Base-by-base conservation (phyloP, 441 rosid species). In the Geranium incanum region DNA sequence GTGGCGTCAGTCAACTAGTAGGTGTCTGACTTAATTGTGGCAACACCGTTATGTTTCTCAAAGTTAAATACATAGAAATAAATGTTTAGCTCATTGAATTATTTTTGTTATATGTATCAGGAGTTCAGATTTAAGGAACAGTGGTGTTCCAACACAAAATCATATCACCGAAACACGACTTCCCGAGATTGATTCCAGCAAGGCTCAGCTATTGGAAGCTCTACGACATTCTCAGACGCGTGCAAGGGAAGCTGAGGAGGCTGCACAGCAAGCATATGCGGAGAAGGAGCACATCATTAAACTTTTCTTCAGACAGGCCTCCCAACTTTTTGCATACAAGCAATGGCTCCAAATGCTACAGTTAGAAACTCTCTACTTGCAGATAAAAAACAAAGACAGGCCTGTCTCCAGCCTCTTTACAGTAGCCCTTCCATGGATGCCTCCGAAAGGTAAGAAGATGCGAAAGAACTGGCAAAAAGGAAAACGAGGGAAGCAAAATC, bases 231-330 rank as follows among this genome's bases (percentile, higher is more conserved):
- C 99, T 48, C 99, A 95, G 82, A 95, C 99, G 5, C 88, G 99
- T 36, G 98, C 99, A 48, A 89, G 99, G 78, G 96, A 95, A 84
- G 98, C 99, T 2, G 99, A 95, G 79, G 86, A 82, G 71, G 88
- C 87, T 67, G 99, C 93, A 19, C 81, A 86, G 83, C 87, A 82
- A 76, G 96, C 88, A n/a, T 75, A 80, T 70, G 97, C 85, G 0
- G 99, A 95, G 82, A 95, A 89, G 81, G 97, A 92, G 71, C 86
- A 92, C 71, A 68, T 90, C 66, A 75, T 90, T 63, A 86, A 85
- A 84, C 91, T 95, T 63, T 80, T 95, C 83, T 78, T 95, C 67
- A 89, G 82, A 82, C 99, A 95, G 84, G 98, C 99, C 33, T 89
- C 97, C 0, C 97, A 92, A 81, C 91, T 95, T 68, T 90, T 89